phyloP scores from a whole-genome alignment of 1,284 basidiomycete genomes.

The Cryptococcus hybrid region DNA sequence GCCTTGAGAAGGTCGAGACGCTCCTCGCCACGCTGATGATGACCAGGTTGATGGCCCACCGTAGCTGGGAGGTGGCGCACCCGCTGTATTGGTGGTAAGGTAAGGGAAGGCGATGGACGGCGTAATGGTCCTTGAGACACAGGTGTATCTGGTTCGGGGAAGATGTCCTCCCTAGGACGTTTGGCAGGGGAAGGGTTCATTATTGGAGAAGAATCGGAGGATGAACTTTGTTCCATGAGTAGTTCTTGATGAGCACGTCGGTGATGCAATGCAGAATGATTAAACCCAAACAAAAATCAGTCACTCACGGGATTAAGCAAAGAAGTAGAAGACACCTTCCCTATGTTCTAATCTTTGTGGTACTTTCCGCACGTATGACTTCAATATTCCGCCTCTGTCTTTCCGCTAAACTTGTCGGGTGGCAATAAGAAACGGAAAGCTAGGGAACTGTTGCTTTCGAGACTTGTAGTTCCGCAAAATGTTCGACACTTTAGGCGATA shows the following conservation, averaged over 20 bases:
- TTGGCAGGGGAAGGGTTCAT: slow-evolving; percentile 23
- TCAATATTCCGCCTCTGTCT: background rate
- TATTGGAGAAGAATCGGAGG: background rate
- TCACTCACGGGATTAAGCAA: too few relatives aligned
- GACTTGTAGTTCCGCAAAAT: too few relatives aligned
- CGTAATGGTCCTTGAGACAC: slow-evolving; percentile 1
- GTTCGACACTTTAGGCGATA: too few relatives aligned
- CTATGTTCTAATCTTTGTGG: background rate
- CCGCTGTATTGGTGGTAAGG: slow-evolving; percentile 19
- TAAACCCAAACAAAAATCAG: too few relatives aligned
- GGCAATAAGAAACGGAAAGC: too few relatives aligned
- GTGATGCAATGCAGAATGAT: too few relatives aligned
- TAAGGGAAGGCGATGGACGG: slow-evolving; percentile 12
- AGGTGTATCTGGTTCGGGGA: slow-evolving; percentile 7
- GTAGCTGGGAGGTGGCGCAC: slow-evolving; percentile 11
- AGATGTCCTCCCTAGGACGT: slow-evolving; percentile 16
- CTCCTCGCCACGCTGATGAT: slow-evolving; percentile 9
- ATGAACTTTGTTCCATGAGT: background rate
- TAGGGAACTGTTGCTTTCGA: too few relatives aligned
- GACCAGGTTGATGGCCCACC: slow-evolving; percentile 15
- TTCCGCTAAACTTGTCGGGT: too few relatives aligned
- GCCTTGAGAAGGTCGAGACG: slow-evolving; percentile 13
- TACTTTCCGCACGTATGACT: background rate
- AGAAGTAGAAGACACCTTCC: background rate
- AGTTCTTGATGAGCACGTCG: background rate